phyloP scores from a whole-genome alignment of 208 protist genomes.

The Trypanosoma platydactyli region DNA sequence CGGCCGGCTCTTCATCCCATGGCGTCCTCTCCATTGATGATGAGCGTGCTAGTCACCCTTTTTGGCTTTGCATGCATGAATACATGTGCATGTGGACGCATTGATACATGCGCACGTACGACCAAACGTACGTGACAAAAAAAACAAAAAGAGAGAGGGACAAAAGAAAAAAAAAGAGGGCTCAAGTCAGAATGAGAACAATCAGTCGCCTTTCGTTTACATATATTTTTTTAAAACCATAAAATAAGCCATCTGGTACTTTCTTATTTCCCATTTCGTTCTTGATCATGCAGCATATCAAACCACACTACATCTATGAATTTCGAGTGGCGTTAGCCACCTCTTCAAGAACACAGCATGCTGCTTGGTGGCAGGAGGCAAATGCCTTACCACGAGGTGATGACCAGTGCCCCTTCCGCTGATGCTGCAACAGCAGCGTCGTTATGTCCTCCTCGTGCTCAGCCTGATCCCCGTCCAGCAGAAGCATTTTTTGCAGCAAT shows the following conservation, averaged over 20 bases:
- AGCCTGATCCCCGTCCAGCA: conserved; percentile 29
- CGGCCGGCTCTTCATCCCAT: conserved; percentile 62
- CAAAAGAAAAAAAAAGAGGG: no score
- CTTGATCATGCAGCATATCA: background rate
- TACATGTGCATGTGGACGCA: no score
- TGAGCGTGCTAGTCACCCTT: background rate
- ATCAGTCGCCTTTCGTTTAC: no score
- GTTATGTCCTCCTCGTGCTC: conserved; percentile 19
- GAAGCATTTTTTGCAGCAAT: conserved; percentile 24
- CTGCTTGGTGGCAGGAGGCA: conserved; percentile 12
- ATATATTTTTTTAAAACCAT: no score
- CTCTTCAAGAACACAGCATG: conserved; percentile 24
- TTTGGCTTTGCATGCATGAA: background rate
- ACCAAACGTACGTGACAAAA: no score
- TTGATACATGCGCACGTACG: no score
- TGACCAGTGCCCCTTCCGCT: background rate
- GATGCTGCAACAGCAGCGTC: background rate
- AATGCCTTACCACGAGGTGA: background rate
- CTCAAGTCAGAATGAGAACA: no score
- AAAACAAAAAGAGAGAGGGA: conserved; percentile 17
- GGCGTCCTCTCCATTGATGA: conserved; percentile 31
- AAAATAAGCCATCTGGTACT: background rate
- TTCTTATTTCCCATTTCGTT: conserved; percentile 1
- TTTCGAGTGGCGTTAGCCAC: conserved; percentile 7
- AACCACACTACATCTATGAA: conserved; percentile 6